Evolutionary conservation across 2,329 filamentous ascomycete genomes (phyloP).

Genomic region (Tolypocladium capitatum): DNA sequence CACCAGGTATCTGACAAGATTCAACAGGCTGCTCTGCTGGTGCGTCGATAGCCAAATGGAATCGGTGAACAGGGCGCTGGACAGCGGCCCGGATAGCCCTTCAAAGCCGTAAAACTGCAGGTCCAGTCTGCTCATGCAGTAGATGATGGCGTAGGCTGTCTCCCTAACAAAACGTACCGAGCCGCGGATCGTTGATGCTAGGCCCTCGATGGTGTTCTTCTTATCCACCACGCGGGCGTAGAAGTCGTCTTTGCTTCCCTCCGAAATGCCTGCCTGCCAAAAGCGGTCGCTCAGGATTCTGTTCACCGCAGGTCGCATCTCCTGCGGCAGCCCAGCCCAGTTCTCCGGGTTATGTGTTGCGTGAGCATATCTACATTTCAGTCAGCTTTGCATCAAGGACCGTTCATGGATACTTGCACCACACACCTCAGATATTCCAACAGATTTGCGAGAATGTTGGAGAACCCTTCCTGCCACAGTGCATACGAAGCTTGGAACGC

Average conservation of each 20-base stretch:
- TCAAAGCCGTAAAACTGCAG: constrained; percentile 82
- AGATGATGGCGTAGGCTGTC: constrained; percentile 86
- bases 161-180: constrained; percentile 83
- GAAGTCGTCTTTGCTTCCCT: constrained; percentile 91
- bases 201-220: constrained; percentile 78
- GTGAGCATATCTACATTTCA: constrained; percentile 57
- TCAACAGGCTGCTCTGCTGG: constrained; percentile 86
- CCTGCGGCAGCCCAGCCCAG: constrained; percentile 63
- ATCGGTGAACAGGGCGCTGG: constrained; percentile 72
- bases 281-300: constrained; percentile 87
- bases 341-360: constrained; percentile 78
- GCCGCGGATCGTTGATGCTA: constrained; percentile 84
- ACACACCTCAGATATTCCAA: constrained; percentile 64
- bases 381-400: neutral
- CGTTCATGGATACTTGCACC: too few species aligned
- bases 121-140: constrained; percentile 79
- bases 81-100: constrained; percentile 70
- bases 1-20: constrained; percentile 75
- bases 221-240: constrained; percentile 84
- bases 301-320: constrained; percentile 65
- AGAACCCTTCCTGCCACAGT: constrained; percentile 78
- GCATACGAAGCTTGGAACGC: constrained; percentile 63
- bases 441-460: constrained; percentile 70
- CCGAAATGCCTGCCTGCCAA: constrained; percentile 96
- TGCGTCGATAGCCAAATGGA: constrained; percentile 76